Base-by-base conservation (phyloP, 202 grass and related monocot species). In the Zoysia matrella region DNA sequence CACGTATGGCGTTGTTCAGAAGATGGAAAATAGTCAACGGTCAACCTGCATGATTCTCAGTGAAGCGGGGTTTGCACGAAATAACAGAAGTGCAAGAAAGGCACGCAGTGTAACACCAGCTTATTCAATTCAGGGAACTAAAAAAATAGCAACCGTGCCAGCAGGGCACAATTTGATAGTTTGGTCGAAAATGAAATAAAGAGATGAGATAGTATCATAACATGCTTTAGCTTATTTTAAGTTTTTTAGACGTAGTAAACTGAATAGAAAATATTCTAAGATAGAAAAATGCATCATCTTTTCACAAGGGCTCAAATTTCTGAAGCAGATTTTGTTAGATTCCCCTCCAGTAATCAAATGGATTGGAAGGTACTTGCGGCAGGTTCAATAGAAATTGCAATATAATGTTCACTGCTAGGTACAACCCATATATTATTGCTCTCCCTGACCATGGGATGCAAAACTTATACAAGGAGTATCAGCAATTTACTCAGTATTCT, bases 31-130 rank as follows among this genome's bases (percentile, higher is more conserved):
- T 78, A 81, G 61, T 78, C 67, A 77, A 55, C 50, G 82, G 48
- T 61, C 68, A 80, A 60, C 76, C 54, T 12, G 52, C 73, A 55
- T 82, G 53, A 69, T 57, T 76, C 83, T 86, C 79, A 74, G 83
- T 90, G 83, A 86, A 73, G 83, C 69, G 14, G 63, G 16, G 10
- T 56, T 68, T 69, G 83, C 79, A 83, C 55, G 62, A 54, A 90
- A 83, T 74, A 86, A 10, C 15, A 15, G 47, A 63, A 63, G 71
- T 64, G 44, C 44, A 66, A 77, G 30, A 77, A 57, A 30, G 18
- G 6, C 6, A 46, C 62, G 16, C 58, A 58, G 58, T 67, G 16
- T 65, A 71, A 42, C 52, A 81, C 13, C 7, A 74, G 69, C 12
- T 66, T 49, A 60, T 69, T 52, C 46, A 61, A 68, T 68, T 60